Evolutionary conservation across 108 stramenopile species (phyloP), one percentile per base, ranked within the genome.

Genomic region (Skeletonema menzelii): DNA sequence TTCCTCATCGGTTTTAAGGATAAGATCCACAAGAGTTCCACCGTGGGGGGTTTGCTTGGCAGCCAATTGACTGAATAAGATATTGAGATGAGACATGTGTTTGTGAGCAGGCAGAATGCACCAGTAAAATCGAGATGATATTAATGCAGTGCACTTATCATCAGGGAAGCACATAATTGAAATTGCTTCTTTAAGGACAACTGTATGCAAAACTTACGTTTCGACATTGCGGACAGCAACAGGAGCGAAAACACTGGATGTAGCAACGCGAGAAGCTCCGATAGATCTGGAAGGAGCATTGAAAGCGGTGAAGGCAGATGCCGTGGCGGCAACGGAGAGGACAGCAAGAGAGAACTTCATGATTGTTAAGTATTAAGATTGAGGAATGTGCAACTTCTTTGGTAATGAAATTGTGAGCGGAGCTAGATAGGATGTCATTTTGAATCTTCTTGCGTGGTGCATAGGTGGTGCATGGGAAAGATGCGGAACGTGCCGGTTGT

Each of bases 41-140:
- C 98, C 98, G 79, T 98, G 98, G 56, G 97, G 96, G 40, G 84
- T 86, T 64, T 95, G 88, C 87, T 91, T 91, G 77, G 88, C 90
- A 59, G 78, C 85, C 61, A 92, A 74, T 67, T 78, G 77, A 66
- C 91, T 92, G 49, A 58, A 59, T 17, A 12, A 20, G 49, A 53
- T 53, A 10, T 37, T 3, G 26, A 30, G 56, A 56, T 12, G 24
- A 3, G 60, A 27, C 2, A 60, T 12, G 20, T 26, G 24, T 53
- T 27, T 14, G 47, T 26, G 65, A 56, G 19, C 17, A 24, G 11
- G 19, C 17, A 24, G 11, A 24, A 53, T 66, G 47, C 13, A 59
- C 1, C 22, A 13, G 2, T 12, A 37, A 37, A 58, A 10, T 19
- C 14, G 57, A 10, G 56, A 14, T 56, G 24, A 57, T 10, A 59